Percentiles rank a stretch among this genome's conserved stretches.
Evolutionary conservation across 805 yeast genomes (phyloP).

Genomic region (Ogataea corticis): DNA sequence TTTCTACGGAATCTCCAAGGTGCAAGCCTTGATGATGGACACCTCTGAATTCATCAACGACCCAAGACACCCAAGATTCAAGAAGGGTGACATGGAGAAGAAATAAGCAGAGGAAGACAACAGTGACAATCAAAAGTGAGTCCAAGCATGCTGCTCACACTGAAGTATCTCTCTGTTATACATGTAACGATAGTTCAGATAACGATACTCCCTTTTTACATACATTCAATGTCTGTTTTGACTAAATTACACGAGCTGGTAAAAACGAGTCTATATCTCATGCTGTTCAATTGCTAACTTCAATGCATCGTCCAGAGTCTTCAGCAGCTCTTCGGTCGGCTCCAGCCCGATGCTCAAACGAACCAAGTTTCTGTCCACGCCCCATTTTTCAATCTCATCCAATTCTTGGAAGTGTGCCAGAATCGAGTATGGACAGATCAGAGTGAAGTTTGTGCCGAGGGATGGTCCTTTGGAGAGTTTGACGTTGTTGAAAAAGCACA

Average conservation of each 20-base stretch:
- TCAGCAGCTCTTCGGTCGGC: conserved; percentile 56
- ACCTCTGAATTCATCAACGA: conserved; percentile 85
- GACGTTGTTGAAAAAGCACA: conserved; percentile 69
- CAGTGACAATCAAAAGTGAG: not conserved
- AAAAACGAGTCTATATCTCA: conserved; percentile 15
- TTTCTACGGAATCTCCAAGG: conserved; percentile 69
- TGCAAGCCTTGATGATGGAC: conserved; percentile 65
- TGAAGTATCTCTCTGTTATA: conserved; percentile 3
- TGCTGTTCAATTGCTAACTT: conserved; percentile 43
- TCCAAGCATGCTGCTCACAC: conserved; percentile 3
- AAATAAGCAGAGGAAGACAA: conserved; percentile 24
- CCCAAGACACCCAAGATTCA: conserved; percentile 94
- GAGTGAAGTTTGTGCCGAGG: conserved; percentile 84
- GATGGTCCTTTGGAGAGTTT: conserved; percentile 85
- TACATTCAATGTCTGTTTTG: conserved; percentile 9
- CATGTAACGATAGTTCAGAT: conserved; percentile 4
- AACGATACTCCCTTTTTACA: conserved; percentile 9
- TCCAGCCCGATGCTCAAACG: conserved; percentile 87
- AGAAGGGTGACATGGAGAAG: conserved; percentile 35
- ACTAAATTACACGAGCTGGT: conserved; percentile 5
- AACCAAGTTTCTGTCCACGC: conserved; percentile 74
- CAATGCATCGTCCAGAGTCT: conserved; percentile 53
- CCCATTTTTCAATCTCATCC: conserved; percentile 78
- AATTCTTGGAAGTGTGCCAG: conserved; percentile 83
- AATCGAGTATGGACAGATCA: conserved; percentile 87